A percentile compares a stretch with the other conserved stretches of the same genome.
phyloP scores from a whole-genome alignment of 306 rosid genomes.

The Dicorynia guianensis region DNA sequence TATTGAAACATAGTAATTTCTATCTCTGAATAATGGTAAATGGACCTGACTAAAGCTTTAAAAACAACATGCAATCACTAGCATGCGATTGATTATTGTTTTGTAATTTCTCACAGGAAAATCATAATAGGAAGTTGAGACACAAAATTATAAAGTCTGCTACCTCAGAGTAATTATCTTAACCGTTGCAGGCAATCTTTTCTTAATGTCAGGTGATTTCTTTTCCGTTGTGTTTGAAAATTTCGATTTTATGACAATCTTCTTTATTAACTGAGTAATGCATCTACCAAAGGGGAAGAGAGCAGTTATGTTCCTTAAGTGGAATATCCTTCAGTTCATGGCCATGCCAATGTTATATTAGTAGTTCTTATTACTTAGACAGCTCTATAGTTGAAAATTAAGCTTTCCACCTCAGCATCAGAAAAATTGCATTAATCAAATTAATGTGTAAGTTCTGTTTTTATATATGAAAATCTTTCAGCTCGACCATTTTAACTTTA shows the following conservation, averaged over 20 bases:
- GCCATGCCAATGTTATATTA: background rate
- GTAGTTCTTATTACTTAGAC: background rate
- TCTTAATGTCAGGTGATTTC: constrained; percentile 58
- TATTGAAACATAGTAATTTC: constrained; percentile 14
- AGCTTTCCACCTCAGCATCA: background rate
- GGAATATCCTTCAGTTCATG: constrained; percentile 8
- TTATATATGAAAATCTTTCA: background rate
- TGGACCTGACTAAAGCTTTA: constrained; percentile 4
- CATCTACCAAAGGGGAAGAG: constrained; percentile 3
- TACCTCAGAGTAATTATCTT: constrained; percentile 52
- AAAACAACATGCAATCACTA: constrained; percentile 12
- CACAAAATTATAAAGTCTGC: constrained; percentile 65
- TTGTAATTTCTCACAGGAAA: constrained; percentile 64
- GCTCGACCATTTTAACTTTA: background rate
- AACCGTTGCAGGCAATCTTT: constrained; percentile 35
- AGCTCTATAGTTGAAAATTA: background rate
- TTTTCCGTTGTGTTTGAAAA: constrained; percentile 18
- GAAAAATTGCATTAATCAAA: constrained; percentile 6
- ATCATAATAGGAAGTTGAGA: constrained; percentile 73
- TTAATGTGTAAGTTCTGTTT: background rate
- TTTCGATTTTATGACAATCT: constrained; percentile 20
- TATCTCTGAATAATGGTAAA: background rate
- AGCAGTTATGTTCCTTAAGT: constrained; percentile 15
- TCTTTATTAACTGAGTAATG: constrained; percentile 17
- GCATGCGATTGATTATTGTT: constrained; percentile 26